Base-by-base conservation (phyloP, 1,139 yeast genomes). In the Geotrichum reessii region DNA sequence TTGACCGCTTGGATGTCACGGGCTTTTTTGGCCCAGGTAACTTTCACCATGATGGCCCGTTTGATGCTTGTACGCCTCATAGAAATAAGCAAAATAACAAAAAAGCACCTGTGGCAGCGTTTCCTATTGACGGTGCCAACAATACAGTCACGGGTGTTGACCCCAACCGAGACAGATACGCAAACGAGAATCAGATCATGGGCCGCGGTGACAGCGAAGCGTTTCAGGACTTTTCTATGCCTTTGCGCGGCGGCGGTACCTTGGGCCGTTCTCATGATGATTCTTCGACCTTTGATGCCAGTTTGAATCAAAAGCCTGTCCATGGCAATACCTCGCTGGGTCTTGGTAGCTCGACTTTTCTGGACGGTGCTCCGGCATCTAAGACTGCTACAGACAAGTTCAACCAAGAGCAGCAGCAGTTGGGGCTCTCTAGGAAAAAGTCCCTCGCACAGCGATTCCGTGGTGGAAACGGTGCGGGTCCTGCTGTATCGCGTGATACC, bases 41-140 rank as follows among this genome's bases (percentile, higher is more conserved):
- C 25, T 93, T 93, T 79, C 99, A 93, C 73, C 99, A 93, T 72
- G 99, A 93, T 74, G 99, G 99, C 12, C 99, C 99, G 19, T 93
- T 93, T 72, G 99, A 93, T 73, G 99, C 99, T 1, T 92, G 98
- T 73, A 88, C 96, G 5, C 98, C 99, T 7, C 96, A 89, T 73
- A 85, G 98, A 72, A 93, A 93, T 75, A 88, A 87, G 74, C 82
- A n/a, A n/a, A n/a, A 87, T 70, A 76, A 76, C 37, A 65, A 66
- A 53, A 85, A 83, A 50, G 96, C 97, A 0, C 99, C 99, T 2
- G 97, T 93, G 25, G 79, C 84, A 77, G 99, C 99, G 0, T 93
- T 91, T 78, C 97, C 97, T 2, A 87, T 81, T 6, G 96, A 92
- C 74, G 97, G 98, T 0, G 97, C 98, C 62, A 93, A 92, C 74